Evolutionary conservation across 164 flowering plant species (phyloP), one percentile per base, ranked within the genome.

Genomic region (Platanus orientalis): DNA sequence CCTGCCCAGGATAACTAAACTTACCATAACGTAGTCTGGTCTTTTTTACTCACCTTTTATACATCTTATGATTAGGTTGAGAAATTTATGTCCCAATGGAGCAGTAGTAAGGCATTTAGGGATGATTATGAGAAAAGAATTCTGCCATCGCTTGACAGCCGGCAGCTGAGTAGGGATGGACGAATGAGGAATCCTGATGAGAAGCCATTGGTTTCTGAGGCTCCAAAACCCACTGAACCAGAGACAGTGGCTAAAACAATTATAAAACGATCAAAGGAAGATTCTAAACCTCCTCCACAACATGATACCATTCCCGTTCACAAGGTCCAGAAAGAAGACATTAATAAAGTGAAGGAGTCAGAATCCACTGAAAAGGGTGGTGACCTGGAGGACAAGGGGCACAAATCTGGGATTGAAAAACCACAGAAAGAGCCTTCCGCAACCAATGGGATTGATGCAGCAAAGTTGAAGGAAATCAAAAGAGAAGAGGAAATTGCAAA

Each of bases 401-500:
- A 58, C 7, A 29, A 44, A 39, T 50, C 48, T 57, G 70, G 10
- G 27, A 13, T 66, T 0, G 83, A 74, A 42, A 84, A 75, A 34
- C 67, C 61, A 2, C 80, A 77, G 70, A n/a, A n/a, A n/a, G 80
- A 68, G 19, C 58, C 72, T 55, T 36, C 74, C 1, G 59, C 23
- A 13, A 54, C 60, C 0, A 64, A 71, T 54, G 79, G 61, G 12
- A 66, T 84, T 11, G 96, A 89, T 73, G 68, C 61, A 44, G 86
- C 62, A 61, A 86, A 81, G 70, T 32, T 86, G 73, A 95, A 85
- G 80, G 97, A 88, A 75, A 64, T 78, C 73, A 91, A 81, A 69
- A 83, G 89, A 66, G 82, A 88, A 58, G 97, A 89, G 74, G 97
- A 94, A 72, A 83, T 85, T 24, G 97, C 82, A 21, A 94, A 94